Conservation (phyloP, 169 alveolate genomes). For the Neospora caninum region DNA sequence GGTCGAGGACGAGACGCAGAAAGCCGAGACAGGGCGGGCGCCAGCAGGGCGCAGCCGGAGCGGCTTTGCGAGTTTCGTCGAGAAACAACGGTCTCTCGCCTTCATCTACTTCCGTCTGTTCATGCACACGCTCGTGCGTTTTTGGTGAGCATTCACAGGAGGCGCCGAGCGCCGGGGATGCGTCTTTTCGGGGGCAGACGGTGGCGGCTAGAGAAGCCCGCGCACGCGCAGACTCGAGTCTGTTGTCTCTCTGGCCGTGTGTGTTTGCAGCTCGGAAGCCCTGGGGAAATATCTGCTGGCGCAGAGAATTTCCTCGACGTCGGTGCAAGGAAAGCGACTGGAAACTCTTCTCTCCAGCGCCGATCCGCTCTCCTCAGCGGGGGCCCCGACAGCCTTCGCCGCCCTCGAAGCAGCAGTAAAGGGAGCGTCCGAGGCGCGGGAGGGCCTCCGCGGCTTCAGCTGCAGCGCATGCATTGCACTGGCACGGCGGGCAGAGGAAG, state of each 20-base stretch:
- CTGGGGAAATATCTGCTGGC: not conserved
- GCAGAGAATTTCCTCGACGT: not conserved
- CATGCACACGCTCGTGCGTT: slow-evolving; percentile 6
- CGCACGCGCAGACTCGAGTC: too few species aligned
- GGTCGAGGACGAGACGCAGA: not conserved
- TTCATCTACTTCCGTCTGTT: not conserved
- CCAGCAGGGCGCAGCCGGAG: not conserved
- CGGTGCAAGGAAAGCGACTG: not conserved
- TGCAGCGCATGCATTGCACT: not conserved
- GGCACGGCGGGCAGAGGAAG: not conserved
- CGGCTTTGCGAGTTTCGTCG: not conserved
- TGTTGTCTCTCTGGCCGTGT: not conserved
- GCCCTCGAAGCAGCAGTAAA: not conserved
- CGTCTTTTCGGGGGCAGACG: too few species aligned
- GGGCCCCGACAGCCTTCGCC: not conserved
- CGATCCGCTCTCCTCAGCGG: not conserved
- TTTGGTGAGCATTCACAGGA: not conserved
- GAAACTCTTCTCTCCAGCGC: not conserved
- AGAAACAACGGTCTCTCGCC: not conserved
- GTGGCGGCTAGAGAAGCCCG: too few species aligned
- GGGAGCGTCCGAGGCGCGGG: slow-evolving; percentile 33
- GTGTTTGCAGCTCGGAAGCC: not conserved
- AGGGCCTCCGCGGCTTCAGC: slow-evolving; percentile 14
- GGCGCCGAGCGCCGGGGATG: not conserved
- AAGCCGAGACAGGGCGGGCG: not conserved